Base-by-base conservation (phyloP, 805 yeast genomes). In the Hanseniaspora lindneri region DNA sequence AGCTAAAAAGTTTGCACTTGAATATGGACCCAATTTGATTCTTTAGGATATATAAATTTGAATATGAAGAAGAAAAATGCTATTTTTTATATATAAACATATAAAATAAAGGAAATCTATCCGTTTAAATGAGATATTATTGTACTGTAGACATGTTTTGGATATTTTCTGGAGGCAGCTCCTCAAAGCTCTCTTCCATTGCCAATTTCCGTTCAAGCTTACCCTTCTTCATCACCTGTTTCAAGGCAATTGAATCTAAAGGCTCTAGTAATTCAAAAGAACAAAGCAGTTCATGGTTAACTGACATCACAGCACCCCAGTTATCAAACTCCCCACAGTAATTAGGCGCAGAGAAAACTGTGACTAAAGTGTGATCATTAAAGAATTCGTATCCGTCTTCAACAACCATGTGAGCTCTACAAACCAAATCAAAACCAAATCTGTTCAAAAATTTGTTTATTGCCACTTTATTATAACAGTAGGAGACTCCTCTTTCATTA, bases 151-250 rank as follows among this genome's bases (percentile, higher is more conserved):
- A 25, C 4, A 10, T 13, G 9, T 14, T 17, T 24, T 35, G 36
- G 3, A 30, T 13, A 4, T 4, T 16, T 19, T 16, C 20, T 24
- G 23, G n/a, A 24, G 24, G 24, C 3, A 24, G 16, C 9, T 24
- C 30, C 13, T 37, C 24, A n/a, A 20, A 23, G 20, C 30, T 33
- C 14, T 42, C 40, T 19, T 49, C 51, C 21, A 37, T 14, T 2
- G 51, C 51, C 47, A 72, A 63, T 56, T 83, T 75, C 55, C 97
- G 70, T 62, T 88, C 96, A 53, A 83, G 81, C 58, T 83, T 80
- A n/a, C 95, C 95, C 66, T 80, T 82, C 56, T 81, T 82, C 96
- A 89, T 86, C 44, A 86, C 92, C 62, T 84, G 95, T 61, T 89
- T 88, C 65, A 92, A 74, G 4, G 96, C 96, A 17, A 83, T 81